These are phyloP conservation scores for Houttuynia cordata DNA, from an alignment of 164 flowering plant species.

Conservation along the genomic window DNA sequence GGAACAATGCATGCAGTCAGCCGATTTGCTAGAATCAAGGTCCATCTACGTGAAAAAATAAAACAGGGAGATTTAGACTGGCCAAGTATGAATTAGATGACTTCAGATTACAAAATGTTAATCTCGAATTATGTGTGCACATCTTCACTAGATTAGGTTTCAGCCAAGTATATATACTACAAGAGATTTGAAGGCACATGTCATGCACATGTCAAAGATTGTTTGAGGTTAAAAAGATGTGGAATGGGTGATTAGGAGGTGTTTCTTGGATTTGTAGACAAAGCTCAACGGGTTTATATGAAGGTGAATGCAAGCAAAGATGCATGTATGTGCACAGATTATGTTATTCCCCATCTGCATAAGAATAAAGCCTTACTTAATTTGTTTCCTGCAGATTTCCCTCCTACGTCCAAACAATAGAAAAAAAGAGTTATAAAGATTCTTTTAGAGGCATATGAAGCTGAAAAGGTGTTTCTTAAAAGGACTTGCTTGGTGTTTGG, in stretches of 20 bases:
- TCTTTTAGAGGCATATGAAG: neutral
- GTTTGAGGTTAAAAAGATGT: too few species aligned
- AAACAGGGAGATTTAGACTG: neutral
- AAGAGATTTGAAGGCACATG: neutral
- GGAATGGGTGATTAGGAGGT: too few species aligned
- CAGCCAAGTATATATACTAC: neutral
- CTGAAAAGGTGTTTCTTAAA: slow-evolving; percentile 8
- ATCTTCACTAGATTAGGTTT: too few species aligned
- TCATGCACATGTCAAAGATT: neutral
- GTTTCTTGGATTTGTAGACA: too few species aligned
- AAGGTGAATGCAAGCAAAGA: neutral
- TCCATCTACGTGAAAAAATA: neutral
- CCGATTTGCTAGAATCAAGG: neutral
- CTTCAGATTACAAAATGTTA: neutral
- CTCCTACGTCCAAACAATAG: neutral
- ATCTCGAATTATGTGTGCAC: neutral
- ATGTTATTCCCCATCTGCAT: too few species aligned
- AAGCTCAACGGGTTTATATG: too few species aligned
- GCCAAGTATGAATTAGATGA: neutral
- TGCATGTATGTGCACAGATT: neutral
- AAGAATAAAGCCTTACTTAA: neutral
- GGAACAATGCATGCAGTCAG: too few species aligned
- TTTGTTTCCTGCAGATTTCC: too few species aligned
- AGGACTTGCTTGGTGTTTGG: slow-evolving; percentile 2
- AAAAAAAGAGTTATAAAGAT: neutral